Evolutionary conservation across 2,329 filamentous ascomycete species (phyloP).

Genomic region (Epichloe amarillans): DNA sequence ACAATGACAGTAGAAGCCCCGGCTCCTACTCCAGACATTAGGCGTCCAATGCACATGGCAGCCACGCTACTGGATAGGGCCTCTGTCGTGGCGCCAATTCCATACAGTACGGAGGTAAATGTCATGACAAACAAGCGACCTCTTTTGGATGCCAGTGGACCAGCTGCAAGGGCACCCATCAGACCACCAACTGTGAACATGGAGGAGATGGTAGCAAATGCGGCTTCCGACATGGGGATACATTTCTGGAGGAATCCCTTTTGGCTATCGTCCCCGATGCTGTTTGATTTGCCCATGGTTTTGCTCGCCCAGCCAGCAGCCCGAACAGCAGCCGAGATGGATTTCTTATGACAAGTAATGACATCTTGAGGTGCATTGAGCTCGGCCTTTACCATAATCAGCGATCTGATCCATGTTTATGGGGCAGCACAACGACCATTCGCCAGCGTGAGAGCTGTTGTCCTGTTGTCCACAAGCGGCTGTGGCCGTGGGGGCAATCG

Average conservation of each 20-base stretch:
- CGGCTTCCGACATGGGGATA: slow-evolving; percentile 71
- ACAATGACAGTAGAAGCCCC: slow-evolving; percentile 87
- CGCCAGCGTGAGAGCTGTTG: no score
- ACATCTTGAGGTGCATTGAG: slow-evolving; percentile 91
- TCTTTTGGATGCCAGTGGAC: slow-evolving; percentile 62
- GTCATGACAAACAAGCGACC: slow-evolving; percentile 69
- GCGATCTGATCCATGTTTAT: not conserved
- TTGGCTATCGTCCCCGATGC: slow-evolving; percentile 10
- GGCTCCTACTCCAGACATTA: slow-evolving; percentile 71
- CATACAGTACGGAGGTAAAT: slow-evolving; percentile 62
- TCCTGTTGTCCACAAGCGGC: no score
- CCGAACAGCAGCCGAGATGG: slow-evolving; percentile 20
- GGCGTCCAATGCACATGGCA: slow-evolving; percentile 57
- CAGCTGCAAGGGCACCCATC: slow-evolving; percentile 65
- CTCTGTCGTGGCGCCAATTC: slow-evolving; percentile 63
- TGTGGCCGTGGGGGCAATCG: not conserved
- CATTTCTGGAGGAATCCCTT: slow-evolving; percentile 50
- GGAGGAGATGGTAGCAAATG: slow-evolving; percentile 78
- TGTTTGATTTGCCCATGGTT: slow-evolving; percentile 10
- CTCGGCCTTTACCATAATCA: slow-evolving; percentile 46
- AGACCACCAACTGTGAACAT: slow-evolving; percentile 87
- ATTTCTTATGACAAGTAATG: slow-evolving; percentile 63
- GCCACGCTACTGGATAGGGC: slow-evolving; percentile 55
- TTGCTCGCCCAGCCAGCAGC: slow-evolving; percentile 17
- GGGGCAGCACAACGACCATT: not conserved